phyloP scores from a whole-genome alignment of 768 basidiomycete species.

The Kwoniella bestiolae region DNA sequence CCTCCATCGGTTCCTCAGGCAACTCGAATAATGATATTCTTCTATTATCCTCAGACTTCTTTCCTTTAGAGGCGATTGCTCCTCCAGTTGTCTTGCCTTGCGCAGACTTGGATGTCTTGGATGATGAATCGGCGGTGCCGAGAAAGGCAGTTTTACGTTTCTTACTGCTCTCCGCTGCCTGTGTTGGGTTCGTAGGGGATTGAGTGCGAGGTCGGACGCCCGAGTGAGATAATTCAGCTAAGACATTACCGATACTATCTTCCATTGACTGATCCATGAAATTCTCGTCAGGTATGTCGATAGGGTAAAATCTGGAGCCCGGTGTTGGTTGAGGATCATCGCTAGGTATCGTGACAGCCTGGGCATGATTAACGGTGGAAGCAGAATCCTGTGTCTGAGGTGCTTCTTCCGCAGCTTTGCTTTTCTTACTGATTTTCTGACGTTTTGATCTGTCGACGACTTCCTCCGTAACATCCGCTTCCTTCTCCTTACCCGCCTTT shows the following conservation, averaged over 20 bases:
- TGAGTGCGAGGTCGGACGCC: conserved; percentile 5
- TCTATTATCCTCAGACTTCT: neutral
- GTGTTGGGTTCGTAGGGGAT: no score
- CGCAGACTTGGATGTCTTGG: neutral
- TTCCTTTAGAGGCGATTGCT: no score
- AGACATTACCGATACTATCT: conserved; percentile 8
- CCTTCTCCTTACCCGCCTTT: neutral
- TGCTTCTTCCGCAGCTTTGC: no score
- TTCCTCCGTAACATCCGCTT: neutral
- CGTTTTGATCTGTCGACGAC: neutral
- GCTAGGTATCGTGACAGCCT: neutral
- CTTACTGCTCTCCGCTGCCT: conserved; percentile 8
- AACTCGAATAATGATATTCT: conserved; percentile 9
- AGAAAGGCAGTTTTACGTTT: conserved; percentile 6
- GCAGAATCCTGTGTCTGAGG: no score
- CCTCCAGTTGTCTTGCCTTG: neutral
- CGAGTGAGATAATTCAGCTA: conserved; percentile 8
- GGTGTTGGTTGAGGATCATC: neutral
- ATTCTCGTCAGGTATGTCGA: neutral
- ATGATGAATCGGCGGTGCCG: neutral
- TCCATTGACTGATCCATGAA: conserved; percentile 12
- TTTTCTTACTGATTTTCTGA: neutral
- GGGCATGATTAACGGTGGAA: no score
- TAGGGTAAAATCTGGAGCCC: conserved; percentile 5
- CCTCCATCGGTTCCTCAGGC: conserved; percentile 12